Evolutionary conservation across 257 asterid genomes (phyloP).

Genomic region (Nicotiana attenuata): DNA sequence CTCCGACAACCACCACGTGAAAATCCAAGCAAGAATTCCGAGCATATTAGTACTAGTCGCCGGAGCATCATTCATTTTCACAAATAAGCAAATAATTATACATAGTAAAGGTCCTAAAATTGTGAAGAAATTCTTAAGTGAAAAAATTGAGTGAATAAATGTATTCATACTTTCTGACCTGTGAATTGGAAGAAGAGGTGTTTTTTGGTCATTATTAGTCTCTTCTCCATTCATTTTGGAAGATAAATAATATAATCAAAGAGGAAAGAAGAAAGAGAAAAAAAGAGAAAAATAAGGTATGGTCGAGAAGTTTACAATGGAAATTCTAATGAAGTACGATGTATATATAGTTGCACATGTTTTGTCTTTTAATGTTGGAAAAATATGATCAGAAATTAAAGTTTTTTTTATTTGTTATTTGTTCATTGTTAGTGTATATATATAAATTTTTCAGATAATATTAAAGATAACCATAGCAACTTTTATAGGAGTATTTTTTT

Average conservation of each 20-base stretch:
- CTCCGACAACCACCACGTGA: constrained; percentile 91
- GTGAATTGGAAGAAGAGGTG: constrained; percentile 65
- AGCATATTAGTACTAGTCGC: constrained; percentile 59
- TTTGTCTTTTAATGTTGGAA: background rate
- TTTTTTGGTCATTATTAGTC: constrained; percentile 28
- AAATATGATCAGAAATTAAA: background rate
- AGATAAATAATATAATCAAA: background rate
- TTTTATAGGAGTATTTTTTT: no score
- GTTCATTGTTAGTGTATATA: no score
- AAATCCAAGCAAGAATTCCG: constrained; percentile 78
- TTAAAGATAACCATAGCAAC: no score
- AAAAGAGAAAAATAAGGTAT: background rate
- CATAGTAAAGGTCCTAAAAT: constrained; percentile 69
- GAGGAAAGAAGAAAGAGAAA: background rate
- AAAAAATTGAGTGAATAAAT: constrained; percentile 28
- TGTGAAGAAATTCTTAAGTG: constrained; percentile 46
- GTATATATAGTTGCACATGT: background rate
- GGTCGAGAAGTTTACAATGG: background rate
- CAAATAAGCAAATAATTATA: constrained; percentile 38
- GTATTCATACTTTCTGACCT: constrained; percentile 33
- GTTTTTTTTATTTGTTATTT: no score
- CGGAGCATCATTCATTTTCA: constrained; percentile 27
- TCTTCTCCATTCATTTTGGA: constrained; percentile 8
- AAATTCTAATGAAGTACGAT: background rate
- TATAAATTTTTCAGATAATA: no score